phyloP scores from a whole-genome alignment of 192 early-diverging fungal genomes.

The Radiomyces spectabilis region DNA sequence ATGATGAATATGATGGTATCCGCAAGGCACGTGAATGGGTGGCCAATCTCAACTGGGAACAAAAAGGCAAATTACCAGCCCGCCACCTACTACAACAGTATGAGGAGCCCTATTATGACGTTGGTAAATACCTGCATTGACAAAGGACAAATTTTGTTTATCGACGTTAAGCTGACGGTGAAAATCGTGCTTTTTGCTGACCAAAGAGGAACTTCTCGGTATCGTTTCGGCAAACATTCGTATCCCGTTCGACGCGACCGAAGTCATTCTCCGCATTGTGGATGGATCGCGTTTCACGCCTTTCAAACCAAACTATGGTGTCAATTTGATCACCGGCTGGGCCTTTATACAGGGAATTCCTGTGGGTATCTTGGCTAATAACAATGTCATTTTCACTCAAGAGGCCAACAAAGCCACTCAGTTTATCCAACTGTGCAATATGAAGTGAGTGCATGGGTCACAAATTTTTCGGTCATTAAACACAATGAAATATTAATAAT shows the following conservation, averaged over 20 bases:
- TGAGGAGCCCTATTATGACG: constrained; percentile 51
- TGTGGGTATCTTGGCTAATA: constrained; percentile 60
- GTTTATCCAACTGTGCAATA: constrained; percentile 60
- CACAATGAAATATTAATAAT: background rate
- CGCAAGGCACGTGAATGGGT: constrained; percentile 59
- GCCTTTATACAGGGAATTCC: constrained; percentile 57
- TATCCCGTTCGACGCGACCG: constrained; percentile 54
- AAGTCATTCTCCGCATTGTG: constrained; percentile 58
- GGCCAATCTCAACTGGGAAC: constrained; percentile 47
- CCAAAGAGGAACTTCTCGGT: constrained; percentile 57
- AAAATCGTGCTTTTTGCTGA: no score
- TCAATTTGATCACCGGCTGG: constrained; percentile 57
- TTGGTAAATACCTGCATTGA: constrained; percentile 17
- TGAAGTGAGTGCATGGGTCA: constrained; percentile 26
- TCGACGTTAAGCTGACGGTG: no score
- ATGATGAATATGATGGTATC: constrained; percentile 55
- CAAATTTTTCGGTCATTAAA: background rate
- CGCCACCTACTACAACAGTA: constrained; percentile 37
- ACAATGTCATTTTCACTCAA: constrained; percentile 53
- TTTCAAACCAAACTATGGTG: constrained; percentile 62
- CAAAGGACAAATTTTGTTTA: background rate
- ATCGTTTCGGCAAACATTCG: constrained; percentile 60
- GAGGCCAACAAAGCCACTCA: constrained; percentile 66
- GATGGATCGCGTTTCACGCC: constrained; percentile 57
- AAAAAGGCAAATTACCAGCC: constrained; percentile 37